Percentiles rank a stretch among this genome's conserved stretches.
Evolutionary conservation across 495 filamentous ascomycete genomes (phyloP).

Genomic region (Penicillium pancosmium): DNA sequence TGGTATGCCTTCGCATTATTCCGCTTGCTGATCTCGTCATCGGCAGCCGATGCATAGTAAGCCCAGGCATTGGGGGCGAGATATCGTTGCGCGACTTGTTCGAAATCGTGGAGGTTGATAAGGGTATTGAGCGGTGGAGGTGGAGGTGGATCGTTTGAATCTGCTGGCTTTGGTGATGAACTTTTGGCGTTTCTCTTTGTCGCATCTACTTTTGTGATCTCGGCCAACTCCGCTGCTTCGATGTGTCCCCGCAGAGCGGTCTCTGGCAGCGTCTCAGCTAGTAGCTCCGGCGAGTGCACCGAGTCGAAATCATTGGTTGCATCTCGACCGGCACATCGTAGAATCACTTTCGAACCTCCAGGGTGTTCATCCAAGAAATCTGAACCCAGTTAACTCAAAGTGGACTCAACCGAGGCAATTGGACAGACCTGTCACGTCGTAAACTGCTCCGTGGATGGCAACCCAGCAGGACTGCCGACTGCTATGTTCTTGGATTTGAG

Average conservation of each 20-base stretch:
- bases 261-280: slow-evolving; percentile 28
- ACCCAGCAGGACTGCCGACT: slow-evolving; percentile 75
- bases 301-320: slow-evolving; percentile 83
- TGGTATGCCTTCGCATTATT: slow-evolving; percentile 82
- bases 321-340: slow-evolving; percentile 86
- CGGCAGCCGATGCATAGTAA: slow-evolving; percentile 82
- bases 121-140: slow-evolving; percentile 59
- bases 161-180: not conserved
- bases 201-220: not conserved
- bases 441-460: slow-evolving; percentile 72
- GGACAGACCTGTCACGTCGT: slow-evolving; percentile 72
- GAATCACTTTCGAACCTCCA: slow-evolving; percentile 75
- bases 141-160: slow-evolving; percentile 36
- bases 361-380: slow-evolving; percentile 64
- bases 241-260: slow-evolving; percentile 25
- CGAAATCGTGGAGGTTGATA: slow-evolving; percentile 70
- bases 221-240: slow-evolving; percentile 16
- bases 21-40: slow-evolving; percentile 85
- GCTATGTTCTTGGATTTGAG: slow-evolving; percentile 69
- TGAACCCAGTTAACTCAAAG: not conserved
- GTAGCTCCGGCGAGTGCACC: slow-evolving; percentile 69
- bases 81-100: slow-evolving; percentile 52
- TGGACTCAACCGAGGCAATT: not conserved
- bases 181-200: not conserved
- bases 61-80: slow-evolving; percentile 75